Base-by-base conservation (phyloP, 371 early-diverging fungal species). In the Mortierella sp. region DNA sequence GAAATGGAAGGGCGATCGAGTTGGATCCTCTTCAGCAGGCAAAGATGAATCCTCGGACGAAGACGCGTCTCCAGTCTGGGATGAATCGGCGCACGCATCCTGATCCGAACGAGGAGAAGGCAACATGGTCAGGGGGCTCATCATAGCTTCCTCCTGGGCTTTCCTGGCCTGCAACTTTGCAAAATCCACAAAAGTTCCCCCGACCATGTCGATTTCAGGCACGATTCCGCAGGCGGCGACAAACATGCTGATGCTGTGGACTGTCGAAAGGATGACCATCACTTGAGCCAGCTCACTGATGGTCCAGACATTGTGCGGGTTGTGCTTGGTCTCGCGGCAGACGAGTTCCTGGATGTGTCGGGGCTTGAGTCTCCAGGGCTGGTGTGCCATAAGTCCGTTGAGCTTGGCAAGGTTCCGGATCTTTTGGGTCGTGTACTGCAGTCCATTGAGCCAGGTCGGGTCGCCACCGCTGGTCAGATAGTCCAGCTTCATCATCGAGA, bases 121-220 rank as follows among this genome's bases (percentile, higher is more conserved):
- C 26, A 84, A 68, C 85, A 84, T 81, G 11, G 85, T 68, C 26
- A 81, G 63, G 9, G 85, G 81, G 47, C 81, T 84, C 81, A 84
- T 80, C 42, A 77, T 65, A 11, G 58, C 55, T 38, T 84, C 84
- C 3, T 80, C 78, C 68, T 79, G 83, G 26, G 48, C 42, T 38
- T 60, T 77, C 34, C 80, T 75, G n/a, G 74, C 55, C 50, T 75
- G 84, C 38, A 78, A 4, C 68, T 72, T 81, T 54, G 81, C 26
- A 13, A 81, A 47, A 54, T 84, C 85, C 14, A 84, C 87, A 76
- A 83, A 78, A 19, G 87, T 84, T 10, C 94, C 94, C 45, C 94
- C 93, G 10, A 89, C 89, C 91, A 91, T 91, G 72, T 94, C 94
- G 50, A 92, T 81, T 76, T 94, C 94, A 0, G 94, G 94, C 1